Base-by-base conservation (phyloP, 108 stramenopile genomes). In the Fragilariopsis cylindrus region DNA sequence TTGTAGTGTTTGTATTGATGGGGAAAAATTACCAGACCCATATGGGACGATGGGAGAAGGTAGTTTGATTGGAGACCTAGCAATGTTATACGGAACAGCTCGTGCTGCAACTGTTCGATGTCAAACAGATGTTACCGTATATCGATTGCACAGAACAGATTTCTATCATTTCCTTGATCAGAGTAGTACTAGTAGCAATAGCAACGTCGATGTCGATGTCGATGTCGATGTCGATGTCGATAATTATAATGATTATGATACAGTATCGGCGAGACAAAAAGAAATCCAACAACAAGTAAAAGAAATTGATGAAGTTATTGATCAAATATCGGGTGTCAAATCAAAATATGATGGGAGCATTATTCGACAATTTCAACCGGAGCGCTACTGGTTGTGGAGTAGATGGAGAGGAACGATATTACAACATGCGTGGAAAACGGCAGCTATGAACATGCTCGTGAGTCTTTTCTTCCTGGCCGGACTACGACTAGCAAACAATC, bases 321-420 rank as follows among this genome's bases (percentile, higher is more conserved):
- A 82, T 70, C 16, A 75, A 62, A 55, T 82, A n/a, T 44, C 48
- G 18, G 77, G 77, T 1, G 56, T 64, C 1, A 65, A 50, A 49
- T 46, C 60, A 18, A 16, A 40, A n/a, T 73, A 63, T 50, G 77
- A 48, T 43, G 81, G 81, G 1, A 66, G 74, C 45, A 78, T 82
- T 18, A 78, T 82, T 42, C 73, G 71, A 43, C 58, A 68, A 66
- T 75, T 49, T 19, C 41, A 70, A 41, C 77, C 81, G 11, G 30
- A 41, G 9, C 77, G 74, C 8, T 52, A 13, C 7, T 82, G 81
- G 81, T 70, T 82, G 44, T 82, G 81, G 81, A 57, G 41, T 1
- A n/a, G 69, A 52, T 82, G 77, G 77, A 18, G 45, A 19, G 75
- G 76, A 7, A 82, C 81, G 30, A 66, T 82, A 8, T 44, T 78